Conservation (phyloP, 768 basidiomycete genomes). For the Clavaria fumosa region DNA sequence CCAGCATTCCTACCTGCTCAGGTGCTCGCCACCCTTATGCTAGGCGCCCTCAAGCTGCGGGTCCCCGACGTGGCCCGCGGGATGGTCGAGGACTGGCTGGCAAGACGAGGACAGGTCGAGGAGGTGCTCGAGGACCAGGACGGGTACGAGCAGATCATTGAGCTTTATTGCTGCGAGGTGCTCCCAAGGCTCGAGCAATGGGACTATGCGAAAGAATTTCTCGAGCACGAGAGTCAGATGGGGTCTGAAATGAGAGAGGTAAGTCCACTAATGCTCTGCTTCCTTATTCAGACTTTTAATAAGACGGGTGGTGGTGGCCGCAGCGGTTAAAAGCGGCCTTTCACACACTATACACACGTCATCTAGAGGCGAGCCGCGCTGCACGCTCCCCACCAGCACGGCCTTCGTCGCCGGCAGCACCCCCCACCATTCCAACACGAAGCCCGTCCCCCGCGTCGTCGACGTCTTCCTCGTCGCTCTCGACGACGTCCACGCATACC, state of each 20-base stretch:
- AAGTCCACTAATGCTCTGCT: slow-evolving; percentile 10
- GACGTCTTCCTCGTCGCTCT: slow-evolving; percentile 54
- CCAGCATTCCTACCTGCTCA: slow-evolving; percentile 52
- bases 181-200: slow-evolving; percentile 62
- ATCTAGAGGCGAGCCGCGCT: slow-evolving; percentile 20
- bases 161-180: slow-evolving; percentile 60
- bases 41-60: slow-evolving; percentile 53
- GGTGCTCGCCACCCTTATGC: slow-evolving; percentile 53
- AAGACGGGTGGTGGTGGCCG: slow-evolving; percentile 6
- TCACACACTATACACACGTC: slow-evolving; percentile 25
- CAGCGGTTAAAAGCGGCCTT: slow-evolving; percentile 28
- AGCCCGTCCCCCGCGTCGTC: slow-evolving; percentile 42
- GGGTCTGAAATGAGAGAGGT: slow-evolving; percentile 36
- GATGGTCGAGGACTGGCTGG: slow-evolving; percentile 71
- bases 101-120: slow-evolving; percentile 30
- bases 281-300: slow-evolving; percentile 1
- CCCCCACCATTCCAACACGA: slow-evolving; percentile 18
- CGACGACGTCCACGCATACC: slow-evolving; percentile 60
- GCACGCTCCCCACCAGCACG: slow-evolving; percentile 6
- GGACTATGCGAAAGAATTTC: slow-evolving; percentile 65
- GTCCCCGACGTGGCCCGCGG: slow-evolving; percentile 43
- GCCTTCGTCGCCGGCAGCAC: slow-evolving; percentile 14
- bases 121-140: slow-evolving; percentile 19
- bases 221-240: slow-evolving; percentile 60
- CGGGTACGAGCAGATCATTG: slow-evolving; percentile 60